Evolutionary conservation across 78 protist genomes (phyloP), one percentile per base, ranked within the genome.

Genomic region (Bodo saltans): DNA sequence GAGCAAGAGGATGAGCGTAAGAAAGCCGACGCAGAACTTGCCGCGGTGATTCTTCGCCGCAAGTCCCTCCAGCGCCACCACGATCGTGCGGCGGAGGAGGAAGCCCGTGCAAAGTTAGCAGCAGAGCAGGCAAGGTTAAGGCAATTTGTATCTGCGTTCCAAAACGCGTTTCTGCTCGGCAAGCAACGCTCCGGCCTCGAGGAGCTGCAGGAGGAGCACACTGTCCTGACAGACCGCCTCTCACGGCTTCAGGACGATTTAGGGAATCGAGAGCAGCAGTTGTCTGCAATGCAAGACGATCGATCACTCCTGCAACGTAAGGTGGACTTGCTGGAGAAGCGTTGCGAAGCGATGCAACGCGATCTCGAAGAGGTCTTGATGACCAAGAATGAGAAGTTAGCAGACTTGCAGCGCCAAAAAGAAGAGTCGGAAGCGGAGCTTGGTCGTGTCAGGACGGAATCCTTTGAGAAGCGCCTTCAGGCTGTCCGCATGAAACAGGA

Each of bases 121-220:
- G 60, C 17, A 8, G 60, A 47, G 60, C 60, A 47, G 17, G 60
- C 60, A 8, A 8, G 60, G 60, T 23, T 17, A 8, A 8, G 60
- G 69, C 81, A 76, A 67, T 76, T 76, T 27, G 81, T 38, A 26
- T 3, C n/a, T 29, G 81, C 81, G 47, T 76, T 76, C 69, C 81
- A 76, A 25, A 76, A 76, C 42, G 81, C 81, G 37, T 76, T 76
- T 67, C 12, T 30, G 25, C 81, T 30, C 1, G n/a, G 34, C 11
- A 76, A 67, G 69, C 12, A 68, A 33, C 11, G 69, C 53, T 29
- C 81, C n/a, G 60, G 60, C 25, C 3, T 12, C 23, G 42, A 27
- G 69, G 72, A 76, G 67, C 67, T 33, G 81, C 12, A 2, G 37
- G 81, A 47, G 69, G 8, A 67, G 35, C 30, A 47, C 40, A 28